phyloP scores from a whole-genome alignment of 306 rosid genomes.

The Sicyos baderoa region DNA sequence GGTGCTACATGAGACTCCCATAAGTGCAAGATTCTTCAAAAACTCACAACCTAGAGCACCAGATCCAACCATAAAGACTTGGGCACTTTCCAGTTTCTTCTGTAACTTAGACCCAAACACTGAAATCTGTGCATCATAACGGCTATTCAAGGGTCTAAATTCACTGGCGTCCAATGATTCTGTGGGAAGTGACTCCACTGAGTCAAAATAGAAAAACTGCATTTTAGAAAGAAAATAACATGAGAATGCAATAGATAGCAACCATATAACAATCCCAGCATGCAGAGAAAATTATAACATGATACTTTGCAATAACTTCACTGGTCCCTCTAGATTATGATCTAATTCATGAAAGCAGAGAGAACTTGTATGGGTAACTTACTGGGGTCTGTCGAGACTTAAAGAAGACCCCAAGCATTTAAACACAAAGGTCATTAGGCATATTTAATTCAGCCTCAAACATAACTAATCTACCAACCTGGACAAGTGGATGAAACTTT shows the following conservation, averaged over 20 bases:
- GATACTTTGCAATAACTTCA: background rate
- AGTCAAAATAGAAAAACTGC: conserved; percentile 96
- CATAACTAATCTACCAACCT: conserved; percentile 36
- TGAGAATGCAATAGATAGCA: conserved; percentile 18
- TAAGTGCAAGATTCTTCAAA: conserved; percentile 74
- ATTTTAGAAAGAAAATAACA: conserved; percentile 16
- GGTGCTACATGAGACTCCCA: conserved; percentile 91
- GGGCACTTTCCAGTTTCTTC: conserved; percentile 79
- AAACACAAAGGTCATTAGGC: no score
- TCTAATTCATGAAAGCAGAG: background rate
- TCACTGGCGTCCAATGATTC: conserved; percentile 70
- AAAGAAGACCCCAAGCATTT: background rate
- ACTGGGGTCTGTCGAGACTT: background rate
- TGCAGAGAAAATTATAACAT: background rate
- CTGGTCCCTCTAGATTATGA: background rate
- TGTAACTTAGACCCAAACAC: conserved; percentile 87
- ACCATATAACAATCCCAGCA: background rate
- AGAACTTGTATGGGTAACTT: background rate
- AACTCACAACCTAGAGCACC: conserved; percentile 97
- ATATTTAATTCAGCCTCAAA: background rate
- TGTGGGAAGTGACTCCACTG: conserved; percentile 85
- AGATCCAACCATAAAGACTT: conserved; percentile 81
- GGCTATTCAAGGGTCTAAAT: conserved; percentile 65
- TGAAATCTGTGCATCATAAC: conserved; percentile 96
- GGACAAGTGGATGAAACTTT: conserved; percentile 89